phyloP scores from a whole-genome alignment of 768 basidiomycete genomes.

The Xanthoconium stramineum region DNA sequence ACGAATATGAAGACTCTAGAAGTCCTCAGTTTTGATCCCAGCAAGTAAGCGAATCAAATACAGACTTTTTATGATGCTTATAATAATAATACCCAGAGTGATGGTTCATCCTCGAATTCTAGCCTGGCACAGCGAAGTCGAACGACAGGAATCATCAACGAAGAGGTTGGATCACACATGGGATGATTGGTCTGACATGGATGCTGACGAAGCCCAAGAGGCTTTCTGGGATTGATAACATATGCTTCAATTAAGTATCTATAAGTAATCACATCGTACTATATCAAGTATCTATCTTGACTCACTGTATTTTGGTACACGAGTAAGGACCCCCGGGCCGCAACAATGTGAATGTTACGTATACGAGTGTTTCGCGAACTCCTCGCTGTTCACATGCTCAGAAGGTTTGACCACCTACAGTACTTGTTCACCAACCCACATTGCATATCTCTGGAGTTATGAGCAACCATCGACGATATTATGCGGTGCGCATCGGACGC shows the following conservation, averaged over 20 bases:
- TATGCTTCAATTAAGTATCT: neutral
- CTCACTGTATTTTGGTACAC: too few relatives aligned
- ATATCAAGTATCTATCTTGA: too few relatives aligned
- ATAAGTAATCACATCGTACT: neutral
- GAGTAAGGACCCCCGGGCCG: too few relatives aligned
- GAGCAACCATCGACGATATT: constrained; percentile 25
- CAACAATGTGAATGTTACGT: neutral
- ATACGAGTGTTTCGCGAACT: neutral
- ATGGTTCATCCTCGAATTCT: constrained; percentile 62
- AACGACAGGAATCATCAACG: constrained; percentile 13
- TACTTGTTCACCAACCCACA: neutral
- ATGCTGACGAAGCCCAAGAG: constrained; percentile 35
- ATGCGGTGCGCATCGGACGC: constrained; percentile 35
- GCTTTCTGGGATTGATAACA: constrained; percentile 27
- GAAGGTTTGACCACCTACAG: neutral
- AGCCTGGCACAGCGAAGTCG: constrained; percentile 46
- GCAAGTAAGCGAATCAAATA: constrained; percentile 42
- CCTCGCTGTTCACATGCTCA: neutral
- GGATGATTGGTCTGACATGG: constrained; percentile 29
- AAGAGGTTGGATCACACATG: constrained; percentile 12
- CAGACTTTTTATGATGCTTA: neutral
- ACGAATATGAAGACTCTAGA: constrained; percentile 63
- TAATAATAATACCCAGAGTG: constrained; percentile 41
- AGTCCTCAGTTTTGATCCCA: constrained; percentile 58
- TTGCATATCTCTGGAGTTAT: constrained; percentile 3